Evolutionary conservation across 208 protist genomes (phyloP).

Genomic region (Phytomonas serpens): DNA sequence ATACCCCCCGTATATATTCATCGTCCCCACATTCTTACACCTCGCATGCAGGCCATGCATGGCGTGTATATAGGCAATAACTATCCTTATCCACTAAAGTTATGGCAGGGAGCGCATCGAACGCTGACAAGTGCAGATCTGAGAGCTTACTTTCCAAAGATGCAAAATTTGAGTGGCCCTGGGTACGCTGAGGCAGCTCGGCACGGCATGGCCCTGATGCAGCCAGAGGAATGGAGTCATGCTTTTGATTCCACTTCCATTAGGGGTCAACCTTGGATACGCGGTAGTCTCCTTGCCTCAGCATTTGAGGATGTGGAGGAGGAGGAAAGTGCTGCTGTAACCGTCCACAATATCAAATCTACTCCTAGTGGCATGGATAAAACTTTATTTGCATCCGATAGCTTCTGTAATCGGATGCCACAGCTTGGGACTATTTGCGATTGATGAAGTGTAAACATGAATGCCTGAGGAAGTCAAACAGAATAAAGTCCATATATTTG

Average conservation of each 20-base stretch:
- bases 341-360: background rate
- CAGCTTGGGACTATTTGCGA: background rate
- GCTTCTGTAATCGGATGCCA: background rate
- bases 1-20: constrained; percentile 87
- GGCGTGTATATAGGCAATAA: constrained; percentile 64
- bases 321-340: background rate
- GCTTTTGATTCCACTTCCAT: constrained; percentile 18
- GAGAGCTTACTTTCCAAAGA: constrained; percentile 42
- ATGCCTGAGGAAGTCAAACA: background rate
- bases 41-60: constrained; percentile 85
- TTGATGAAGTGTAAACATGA: background rate
- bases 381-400: background rate
- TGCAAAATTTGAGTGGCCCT: constrained; percentile 20
- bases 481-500: background rate
- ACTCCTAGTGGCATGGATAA: background rate
- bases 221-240: constrained; percentile 44
- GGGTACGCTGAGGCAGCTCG: constrained; percentile 73
- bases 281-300: constrained; percentile 26
- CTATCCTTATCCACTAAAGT: constrained; percentile 87
- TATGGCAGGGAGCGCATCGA: constrained; percentile 79
- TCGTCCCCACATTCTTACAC: constrained; percentile 77
- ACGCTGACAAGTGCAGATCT: constrained; percentile 36
- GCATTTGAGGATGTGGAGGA: constrained; percentile 20
- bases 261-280: constrained; percentile 24
- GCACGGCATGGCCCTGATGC: constrained; percentile 47